Conservation (phyloP, 2,329 filamentous ascomycete genomes). For the Truncatella angustata region DNA sequence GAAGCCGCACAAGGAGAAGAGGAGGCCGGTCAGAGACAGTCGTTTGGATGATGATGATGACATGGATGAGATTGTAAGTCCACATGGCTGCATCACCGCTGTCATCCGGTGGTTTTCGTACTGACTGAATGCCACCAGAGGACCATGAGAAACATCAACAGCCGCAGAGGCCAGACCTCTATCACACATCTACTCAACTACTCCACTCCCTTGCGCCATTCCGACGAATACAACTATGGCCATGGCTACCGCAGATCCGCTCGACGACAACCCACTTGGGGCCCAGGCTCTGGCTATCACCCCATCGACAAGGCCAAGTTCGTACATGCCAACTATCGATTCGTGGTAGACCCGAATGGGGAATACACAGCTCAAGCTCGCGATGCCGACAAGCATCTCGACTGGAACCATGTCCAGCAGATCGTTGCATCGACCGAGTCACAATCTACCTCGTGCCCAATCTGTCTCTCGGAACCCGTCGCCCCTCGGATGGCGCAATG, state of each 20-base stretch:
- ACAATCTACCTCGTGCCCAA: slow-evolving; percentile 86
- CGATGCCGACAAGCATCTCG: slow-evolving; percentile 84
- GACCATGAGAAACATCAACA: slow-evolving; percentile 55
- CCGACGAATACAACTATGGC: slow-evolving; percentile 53
- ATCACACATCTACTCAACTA: slow-evolving; percentile 98
- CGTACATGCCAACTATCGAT: slow-evolving; percentile 95
- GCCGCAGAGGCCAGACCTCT: slow-evolving; percentile 87
- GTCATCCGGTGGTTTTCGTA: slow-evolving; percentile 12
- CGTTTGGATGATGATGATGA: slow-evolving; percentile 76
- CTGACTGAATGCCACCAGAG: slow-evolving; percentile 28
- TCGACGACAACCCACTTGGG: slow-evolving; percentile 76
- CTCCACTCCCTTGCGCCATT: slow-evolving; percentile 71
- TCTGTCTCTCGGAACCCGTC: slow-evolving; percentile 88
- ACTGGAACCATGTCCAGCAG: slow-evolving; percentile 89
- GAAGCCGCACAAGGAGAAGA: slow-evolving; percentile 82
- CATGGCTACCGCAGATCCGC: slow-evolving; percentile 50
- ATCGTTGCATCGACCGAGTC: slow-evolving; percentile 88
- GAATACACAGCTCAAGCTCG: slow-evolving; percentile 77
- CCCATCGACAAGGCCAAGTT: slow-evolving; percentile 87
- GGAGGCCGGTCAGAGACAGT: slow-evolving; percentile 56
- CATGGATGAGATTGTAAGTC: slow-evolving; percentile 71
- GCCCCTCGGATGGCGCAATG: slow-evolving; percentile 96
- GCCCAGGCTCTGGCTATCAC: slow-evolving; percentile 84
- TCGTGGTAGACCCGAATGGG: slow-evolving; percentile 82
- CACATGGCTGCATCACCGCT: neutral